A percentile compares a stretch with the other conserved stretches of the same genome.
phyloP scores from a whole-genome alignment of 2,329 filamentous ascomycete species.

The Amylocarpus encephaloides region DNA sequence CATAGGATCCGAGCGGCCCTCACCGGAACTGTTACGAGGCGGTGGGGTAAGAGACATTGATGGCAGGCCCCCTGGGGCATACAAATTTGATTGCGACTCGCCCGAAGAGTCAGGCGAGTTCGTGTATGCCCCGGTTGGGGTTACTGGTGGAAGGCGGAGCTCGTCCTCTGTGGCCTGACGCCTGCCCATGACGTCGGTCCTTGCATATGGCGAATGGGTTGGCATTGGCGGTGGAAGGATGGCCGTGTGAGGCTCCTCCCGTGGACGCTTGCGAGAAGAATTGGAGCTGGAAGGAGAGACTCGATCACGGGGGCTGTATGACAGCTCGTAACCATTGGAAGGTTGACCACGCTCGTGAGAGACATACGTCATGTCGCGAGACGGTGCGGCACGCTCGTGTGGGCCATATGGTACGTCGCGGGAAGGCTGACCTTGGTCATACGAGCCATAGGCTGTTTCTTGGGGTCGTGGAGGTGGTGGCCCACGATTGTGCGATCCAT shows the following conservation, averaged over 20 bases:
- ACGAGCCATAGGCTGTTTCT: neutral
- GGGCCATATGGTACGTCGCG: neutral
- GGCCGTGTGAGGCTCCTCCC: slow-evolving; percentile 31
- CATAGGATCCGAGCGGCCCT: slow-evolving; percentile 29
- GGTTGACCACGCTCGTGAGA: neutral
- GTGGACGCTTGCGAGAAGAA: slow-evolving; percentile 28
- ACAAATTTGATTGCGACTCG: slow-evolving; percentile 27
- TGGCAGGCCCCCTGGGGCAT: slow-evolving; percentile 23
- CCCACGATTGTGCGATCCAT: neutral
- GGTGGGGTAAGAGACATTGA: slow-evolving; percentile 28
- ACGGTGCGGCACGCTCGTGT: slow-evolving; percentile 8
- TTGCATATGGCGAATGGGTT: slow-evolving; percentile 25
- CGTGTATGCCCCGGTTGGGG: slow-evolving; percentile 20
- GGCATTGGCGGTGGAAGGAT: slow-evolving; percentile 34
- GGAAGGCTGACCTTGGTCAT: slow-evolving; percentile 16
- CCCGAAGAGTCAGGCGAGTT: slow-evolving; percentile 31
- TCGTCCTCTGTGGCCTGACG: slow-evolving; percentile 29
- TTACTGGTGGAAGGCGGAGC: slow-evolving; percentile 31
- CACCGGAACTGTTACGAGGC: slow-evolving; percentile 26
- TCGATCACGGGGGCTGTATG: neutral
- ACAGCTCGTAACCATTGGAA: neutral
- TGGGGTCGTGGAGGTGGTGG: neutral
- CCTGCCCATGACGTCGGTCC: slow-evolving; percentile 22
- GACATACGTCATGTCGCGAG: neutral
- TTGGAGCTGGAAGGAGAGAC: neutral